These are phyloP conservation scores for Ganoderma lingzhi DNA, from an alignment of 1,284 basidiomycete genomes.

Conservation along the genomic window DNA sequence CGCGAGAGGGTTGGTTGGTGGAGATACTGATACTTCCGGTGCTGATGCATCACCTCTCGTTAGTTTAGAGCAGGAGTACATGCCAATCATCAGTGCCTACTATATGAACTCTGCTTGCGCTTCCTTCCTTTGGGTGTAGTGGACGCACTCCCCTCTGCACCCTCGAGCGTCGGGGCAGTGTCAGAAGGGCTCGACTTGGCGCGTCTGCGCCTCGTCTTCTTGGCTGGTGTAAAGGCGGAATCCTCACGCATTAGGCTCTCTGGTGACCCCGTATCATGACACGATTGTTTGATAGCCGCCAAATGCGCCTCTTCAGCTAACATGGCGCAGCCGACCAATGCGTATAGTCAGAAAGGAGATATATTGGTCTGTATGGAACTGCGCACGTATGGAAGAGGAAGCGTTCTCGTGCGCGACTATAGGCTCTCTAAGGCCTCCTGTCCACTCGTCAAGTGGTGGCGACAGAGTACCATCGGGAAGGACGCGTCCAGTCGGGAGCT, in stretches of 20 bases:
- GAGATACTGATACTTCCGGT: slow-evolving; percentile 1
- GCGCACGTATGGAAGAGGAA: slow-evolving; percentile 31
- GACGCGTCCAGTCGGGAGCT: slow-evolving; percentile 58
- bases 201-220: slow-evolving; percentile 21
- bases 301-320: slow-evolving; percentile 7
- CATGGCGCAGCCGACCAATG: neutral
- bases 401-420: slow-evolving; percentile 18
- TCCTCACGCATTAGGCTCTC: neutral
- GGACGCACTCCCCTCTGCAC: neutral
- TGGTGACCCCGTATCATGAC: neutral
- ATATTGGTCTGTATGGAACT: slow-evolving; percentile 22
- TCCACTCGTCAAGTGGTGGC: slow-evolving; percentile 36
- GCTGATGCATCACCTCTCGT: neutral
- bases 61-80: neutral
- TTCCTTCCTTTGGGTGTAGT: slow-evolving; percentile 1
- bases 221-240: slow-evolving; percentile 5
- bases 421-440: slow-evolving; percentile 34
- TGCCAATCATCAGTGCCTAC: neutral
- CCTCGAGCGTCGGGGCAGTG: neutral
- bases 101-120: slow-evolving; percentile 11
- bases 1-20: slow-evolving; percentile 66
- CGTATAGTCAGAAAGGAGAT: slow-evolving; percentile 13
- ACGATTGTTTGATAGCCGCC: neutral
- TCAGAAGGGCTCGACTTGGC: slow-evolving; percentile 2
- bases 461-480: slow-evolving; percentile 48